phyloP scores from a whole-genome alignment of 352 stramenopile species.

The Phytophthora uliginosa region DNA sequence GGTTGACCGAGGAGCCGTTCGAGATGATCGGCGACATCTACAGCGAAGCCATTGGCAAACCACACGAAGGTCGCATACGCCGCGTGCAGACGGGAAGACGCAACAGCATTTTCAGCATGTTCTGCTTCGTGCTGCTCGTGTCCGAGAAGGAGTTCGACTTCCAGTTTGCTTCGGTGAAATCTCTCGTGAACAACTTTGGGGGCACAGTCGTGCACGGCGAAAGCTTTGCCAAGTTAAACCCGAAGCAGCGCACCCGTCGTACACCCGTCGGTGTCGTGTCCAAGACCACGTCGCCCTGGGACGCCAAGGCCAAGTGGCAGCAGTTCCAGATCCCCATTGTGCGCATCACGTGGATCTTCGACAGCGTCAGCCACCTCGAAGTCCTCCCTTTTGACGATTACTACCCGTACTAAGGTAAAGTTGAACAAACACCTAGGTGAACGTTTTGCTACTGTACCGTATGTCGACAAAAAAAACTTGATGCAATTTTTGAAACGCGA shows the following conservation, averaged over 20 bases:
- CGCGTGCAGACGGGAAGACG: slow-evolving; percentile 57
- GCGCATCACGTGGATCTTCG: slow-evolving; percentile 89
- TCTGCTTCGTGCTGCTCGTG: slow-evolving; percentile 84
- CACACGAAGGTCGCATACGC: slow-evolving; percentile 67
- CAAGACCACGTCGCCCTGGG: slow-evolving; percentile 64
- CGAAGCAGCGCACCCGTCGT: slow-evolving; percentile 35
- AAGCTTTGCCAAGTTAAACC: slow-evolving; percentile 34
- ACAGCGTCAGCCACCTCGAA: slow-evolving; percentile 89
- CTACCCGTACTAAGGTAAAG: slow-evolving; percentile 76
- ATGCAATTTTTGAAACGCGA: slow-evolving; percentile 8
- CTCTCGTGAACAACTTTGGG: slow-evolving; percentile 79
- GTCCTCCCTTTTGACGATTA: slow-evolving; percentile 90
- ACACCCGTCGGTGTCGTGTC: slow-evolving; percentile 80
- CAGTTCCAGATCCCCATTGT: slow-evolving; percentile 87
- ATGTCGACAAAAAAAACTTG: background rate
- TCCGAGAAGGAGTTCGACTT: slow-evolving; percentile 80
- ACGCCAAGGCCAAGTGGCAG: slow-evolving; percentile 69
- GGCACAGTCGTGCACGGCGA: slow-evolving; percentile 51
- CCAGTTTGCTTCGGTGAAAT: slow-evolving; percentile 65
- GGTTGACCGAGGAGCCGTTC: slow-evolving; percentile 76
- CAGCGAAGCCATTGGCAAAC: slow-evolving; percentile 74
- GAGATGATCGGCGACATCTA: slow-evolving; percentile 89
- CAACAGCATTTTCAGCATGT: slow-evolving; percentile 82
- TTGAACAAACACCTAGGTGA: background rate
- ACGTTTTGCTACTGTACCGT: background rate